phyloP scores from a whole-genome alignment of 805 yeast genomes.

The Komagataella ulmi region DNA sequence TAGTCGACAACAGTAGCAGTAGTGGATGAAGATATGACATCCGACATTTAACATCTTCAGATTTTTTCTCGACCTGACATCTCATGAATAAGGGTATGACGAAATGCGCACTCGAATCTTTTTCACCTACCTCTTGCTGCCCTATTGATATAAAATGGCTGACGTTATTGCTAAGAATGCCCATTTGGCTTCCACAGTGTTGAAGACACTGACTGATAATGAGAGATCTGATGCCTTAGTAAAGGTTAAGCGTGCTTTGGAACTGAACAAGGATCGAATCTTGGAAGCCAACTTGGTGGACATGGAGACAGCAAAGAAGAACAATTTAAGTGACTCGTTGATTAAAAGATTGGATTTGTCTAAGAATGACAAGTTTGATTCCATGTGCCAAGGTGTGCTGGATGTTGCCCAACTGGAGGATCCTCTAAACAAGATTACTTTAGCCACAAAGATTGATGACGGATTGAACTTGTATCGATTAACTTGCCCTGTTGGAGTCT shows the following conservation, averaged over 20 bases:
- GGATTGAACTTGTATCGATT: slow-evolving; percentile 74
- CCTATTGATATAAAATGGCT: slow-evolving; percentile 27
- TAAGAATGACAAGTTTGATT: slow-evolving; percentile 73
- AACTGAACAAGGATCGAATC: slow-evolving; percentile 43
- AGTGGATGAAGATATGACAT: background rate
- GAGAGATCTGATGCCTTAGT: slow-evolving; percentile 63
- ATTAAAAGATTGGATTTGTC: slow-evolving; percentile 77
- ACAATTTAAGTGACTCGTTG: slow-evolving; percentile 54
- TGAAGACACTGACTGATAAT: slow-evolving; percentile 66
- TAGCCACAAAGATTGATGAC: slow-evolving; percentile 79
- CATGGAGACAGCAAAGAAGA: slow-evolving; percentile 51
- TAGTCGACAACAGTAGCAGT: slow-evolving; percentile 5
- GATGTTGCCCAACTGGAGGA: slow-evolving; percentile 86
- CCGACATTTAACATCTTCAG: background rate
- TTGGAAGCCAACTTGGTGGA: slow-evolving; percentile 66
- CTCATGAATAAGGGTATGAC: background rate
- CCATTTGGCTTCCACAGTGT: slow-evolving; percentile 66
- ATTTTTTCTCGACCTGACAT: background rate
- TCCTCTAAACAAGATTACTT: slow-evolving; percentile 81
- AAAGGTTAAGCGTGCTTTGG: slow-evolving; percentile 59
- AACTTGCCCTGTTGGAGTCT: slow-evolving; percentile 90
- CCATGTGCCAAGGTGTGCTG: slow-evolving; percentile 87
- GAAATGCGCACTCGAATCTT: background rate
- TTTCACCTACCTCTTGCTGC: background rate
- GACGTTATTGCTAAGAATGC: slow-evolving; percentile 73